A percentile compares a stretch with the other conserved stretches of the same genome.
Evolutionary conservation across 1,284 basidiomycete genomes (phyloP).

Genomic region (Ceratorhiza oryzae-sativae): DNA sequence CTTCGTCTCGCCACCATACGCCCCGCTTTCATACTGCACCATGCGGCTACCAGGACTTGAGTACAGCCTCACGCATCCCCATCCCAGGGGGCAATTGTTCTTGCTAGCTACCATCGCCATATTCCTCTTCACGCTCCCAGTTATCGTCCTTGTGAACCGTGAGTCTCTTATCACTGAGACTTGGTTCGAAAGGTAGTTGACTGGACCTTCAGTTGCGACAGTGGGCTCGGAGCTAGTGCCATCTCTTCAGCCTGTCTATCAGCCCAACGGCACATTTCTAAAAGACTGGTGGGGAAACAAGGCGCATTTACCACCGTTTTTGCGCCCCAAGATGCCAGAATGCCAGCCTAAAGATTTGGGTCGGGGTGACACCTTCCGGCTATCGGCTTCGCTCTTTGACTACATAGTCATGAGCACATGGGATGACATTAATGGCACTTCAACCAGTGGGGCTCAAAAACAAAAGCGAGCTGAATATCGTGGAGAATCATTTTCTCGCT

Average conservation of each 20-base stretch:
- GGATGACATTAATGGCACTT: not conserved
- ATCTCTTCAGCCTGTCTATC: constrained; percentile 1
- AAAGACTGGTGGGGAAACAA: constrained; percentile 5
- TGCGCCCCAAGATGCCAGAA: not conserved
- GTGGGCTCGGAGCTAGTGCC: constrained; percentile 29
- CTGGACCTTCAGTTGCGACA: not conserved
- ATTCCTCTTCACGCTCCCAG: not conserved
- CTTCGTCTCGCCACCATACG: too few relatives aligned
- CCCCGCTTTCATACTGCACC: too few relatives aligned
- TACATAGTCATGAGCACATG: constrained; percentile 24
- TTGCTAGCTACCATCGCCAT: not conserved
- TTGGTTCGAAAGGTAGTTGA: not conserved
- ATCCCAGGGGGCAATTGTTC: constrained; percentile 3
- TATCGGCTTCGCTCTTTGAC: constrained; percentile 19
- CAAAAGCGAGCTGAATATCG: constrained; percentile 25
- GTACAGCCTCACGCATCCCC: constrained; percentile 21
- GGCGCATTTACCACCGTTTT: not conserved
- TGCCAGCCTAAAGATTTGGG: constrained; percentile 28
- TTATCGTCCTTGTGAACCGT: constrained; percentile 23
- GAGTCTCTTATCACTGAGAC: not conserved
- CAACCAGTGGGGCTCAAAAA: not conserved
- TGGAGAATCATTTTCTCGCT: constrained; percentile 6
- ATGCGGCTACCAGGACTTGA: not conserved
- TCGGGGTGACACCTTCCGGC: constrained; percentile 15
- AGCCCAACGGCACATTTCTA: not conserved